phyloP scores from a whole-genome alignment of 805 yeast genomes.

The Tetrapisispora phaffii region DNA sequence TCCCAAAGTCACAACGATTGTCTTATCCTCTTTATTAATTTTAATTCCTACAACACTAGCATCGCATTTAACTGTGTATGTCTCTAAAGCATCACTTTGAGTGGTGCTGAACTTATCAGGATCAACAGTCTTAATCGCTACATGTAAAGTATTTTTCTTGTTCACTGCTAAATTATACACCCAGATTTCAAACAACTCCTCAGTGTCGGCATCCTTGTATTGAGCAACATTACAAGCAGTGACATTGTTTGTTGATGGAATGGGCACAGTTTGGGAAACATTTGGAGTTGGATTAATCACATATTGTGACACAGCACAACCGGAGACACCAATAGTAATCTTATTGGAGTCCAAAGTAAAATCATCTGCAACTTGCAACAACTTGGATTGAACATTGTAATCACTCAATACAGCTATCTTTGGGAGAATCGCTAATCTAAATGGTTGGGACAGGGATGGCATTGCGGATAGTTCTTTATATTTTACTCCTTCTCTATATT shows the following conservation, averaged over 20 bases:
- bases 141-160: conserved; percentile 14
- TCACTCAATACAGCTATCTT: conserved; percentile 23
- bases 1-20: conserved; percentile 18
- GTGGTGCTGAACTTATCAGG: conserved; percentile 8
- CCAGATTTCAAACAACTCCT: conserved; percentile 15
- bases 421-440: conserved; percentile 27
- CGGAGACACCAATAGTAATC: conserved; percentile 28
- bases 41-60: conserved; percentile 13
- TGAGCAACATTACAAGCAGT: conserved; percentile 25
- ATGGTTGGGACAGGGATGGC: conserved; percentile 30
- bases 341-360: conserved; percentile 18
- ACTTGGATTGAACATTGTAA: conserved; percentile 15
- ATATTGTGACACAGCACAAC: conserved; percentile 28
- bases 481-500: not conserved
- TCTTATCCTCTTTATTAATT: conserved; percentile 7
- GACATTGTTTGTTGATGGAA: conserved; percentile 28
- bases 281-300: conserved; percentile 31
- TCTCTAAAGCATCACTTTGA: conserved; percentile 9
- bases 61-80: conserved; percentile 11
- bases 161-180: conserved; percentile 17
- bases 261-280: conserved; percentile 24
- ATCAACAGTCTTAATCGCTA: conserved; percentile 7
- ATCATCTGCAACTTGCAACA: conserved; percentile 20
- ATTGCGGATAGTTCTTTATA: conserved; percentile 4
- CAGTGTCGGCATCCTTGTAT: conserved; percentile 6